These are phyloP conservation scores for Pelargonium citronellum DNA, from an alignment of 441 rosid species.

Conservation along the genomic window DNA sequence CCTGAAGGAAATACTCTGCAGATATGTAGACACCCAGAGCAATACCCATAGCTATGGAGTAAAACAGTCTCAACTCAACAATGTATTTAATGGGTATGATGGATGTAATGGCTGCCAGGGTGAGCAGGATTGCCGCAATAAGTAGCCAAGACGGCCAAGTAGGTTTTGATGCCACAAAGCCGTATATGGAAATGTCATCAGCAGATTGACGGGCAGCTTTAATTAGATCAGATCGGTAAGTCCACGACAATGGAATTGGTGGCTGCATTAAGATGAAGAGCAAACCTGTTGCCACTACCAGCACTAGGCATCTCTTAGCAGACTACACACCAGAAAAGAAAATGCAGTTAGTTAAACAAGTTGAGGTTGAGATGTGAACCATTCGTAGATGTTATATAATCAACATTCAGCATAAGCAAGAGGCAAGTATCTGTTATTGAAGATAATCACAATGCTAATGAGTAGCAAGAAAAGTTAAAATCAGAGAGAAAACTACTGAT, in stretches of 20 bases:
- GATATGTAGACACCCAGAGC: conserved; percentile 91
- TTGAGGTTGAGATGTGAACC: not conserved
- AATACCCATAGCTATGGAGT: conserved; percentile 74
- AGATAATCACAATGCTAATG: not conserved
- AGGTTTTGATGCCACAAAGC: conserved; percentile 85
- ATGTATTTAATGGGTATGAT: conserved; percentile 77
- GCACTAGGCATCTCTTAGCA: conserved; percentile 85
- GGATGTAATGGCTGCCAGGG: conserved; percentile 79
- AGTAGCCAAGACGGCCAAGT: conserved; percentile 98
- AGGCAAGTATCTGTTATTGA: no score
- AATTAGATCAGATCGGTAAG: conserved; percentile 74
- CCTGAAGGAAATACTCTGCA: conserved; percentile 95
- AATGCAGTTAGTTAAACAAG: conserved; percentile 21
- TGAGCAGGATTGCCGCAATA: conserved; percentile 69
- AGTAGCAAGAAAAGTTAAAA: not conserved
- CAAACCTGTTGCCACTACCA: conserved; percentile 85
- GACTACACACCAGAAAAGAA: conserved; percentile 42
- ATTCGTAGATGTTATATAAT: not conserved
- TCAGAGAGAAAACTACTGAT: not conserved
- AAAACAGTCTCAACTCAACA: conserved; percentile 76
- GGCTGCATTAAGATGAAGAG: conserved; percentile 92
- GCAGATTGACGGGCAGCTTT: conserved; percentile 85
- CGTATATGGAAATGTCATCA: conserved; percentile 93
- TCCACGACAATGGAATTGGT: conserved; percentile 84
- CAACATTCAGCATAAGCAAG: not conserved